phyloP scores from a whole-genome alignment of 202 grass and related monocot genomes.

The Panicum virgatum region DNA sequence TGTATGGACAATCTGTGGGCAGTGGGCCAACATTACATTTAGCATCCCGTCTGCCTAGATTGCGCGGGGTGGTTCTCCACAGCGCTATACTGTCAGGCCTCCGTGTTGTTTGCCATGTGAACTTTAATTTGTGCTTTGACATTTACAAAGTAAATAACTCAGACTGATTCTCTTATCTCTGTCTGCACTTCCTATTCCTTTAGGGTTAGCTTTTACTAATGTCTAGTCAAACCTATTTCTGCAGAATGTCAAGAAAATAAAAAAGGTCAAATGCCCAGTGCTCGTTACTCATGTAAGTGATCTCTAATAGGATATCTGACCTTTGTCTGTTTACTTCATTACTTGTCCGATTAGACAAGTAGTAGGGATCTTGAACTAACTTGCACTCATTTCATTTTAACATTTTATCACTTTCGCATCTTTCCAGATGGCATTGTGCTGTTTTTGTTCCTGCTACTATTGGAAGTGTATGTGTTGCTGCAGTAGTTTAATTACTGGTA shows the following conservation, averaged over 20 bases:
- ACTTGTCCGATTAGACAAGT: constrained; percentile 10
- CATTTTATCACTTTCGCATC: not conserved
- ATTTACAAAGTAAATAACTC: constrained; percentile 89
- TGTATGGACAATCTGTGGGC: constrained; percentile 98
- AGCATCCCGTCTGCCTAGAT: constrained; percentile 77
- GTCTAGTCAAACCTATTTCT: constrained; percentile 37
- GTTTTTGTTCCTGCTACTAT: not conserved
- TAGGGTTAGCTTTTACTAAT: constrained; percentile 40
- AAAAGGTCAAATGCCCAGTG: constrained; percentile 95
- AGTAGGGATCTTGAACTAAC: not conserved
- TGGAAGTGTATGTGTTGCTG: constrained; percentile 5
- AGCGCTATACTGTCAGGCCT: constrained; percentile 97
- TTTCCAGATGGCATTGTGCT: constrained; percentile 8
- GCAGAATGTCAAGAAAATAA: constrained; percentile 99
- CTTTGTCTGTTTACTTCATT: not conserved
- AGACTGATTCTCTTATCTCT: constrained; percentile 5
- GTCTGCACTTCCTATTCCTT: constrained; percentile 5
- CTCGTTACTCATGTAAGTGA: constrained; percentile 97
- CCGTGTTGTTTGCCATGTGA: constrained; percentile 95
- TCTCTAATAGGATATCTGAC: constrained; percentile 24
- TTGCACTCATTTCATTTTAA: not conserved
- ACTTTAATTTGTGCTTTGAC: constrained; percentile 97
- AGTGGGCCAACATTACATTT: constrained; percentile 95
- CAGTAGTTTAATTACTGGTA: not conserved
- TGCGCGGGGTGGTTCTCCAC: constrained; percentile 92